Conservation (phyloP, 2,329 filamentous ascomycete species). For the Aureobasidium leucospermi region DNA sequence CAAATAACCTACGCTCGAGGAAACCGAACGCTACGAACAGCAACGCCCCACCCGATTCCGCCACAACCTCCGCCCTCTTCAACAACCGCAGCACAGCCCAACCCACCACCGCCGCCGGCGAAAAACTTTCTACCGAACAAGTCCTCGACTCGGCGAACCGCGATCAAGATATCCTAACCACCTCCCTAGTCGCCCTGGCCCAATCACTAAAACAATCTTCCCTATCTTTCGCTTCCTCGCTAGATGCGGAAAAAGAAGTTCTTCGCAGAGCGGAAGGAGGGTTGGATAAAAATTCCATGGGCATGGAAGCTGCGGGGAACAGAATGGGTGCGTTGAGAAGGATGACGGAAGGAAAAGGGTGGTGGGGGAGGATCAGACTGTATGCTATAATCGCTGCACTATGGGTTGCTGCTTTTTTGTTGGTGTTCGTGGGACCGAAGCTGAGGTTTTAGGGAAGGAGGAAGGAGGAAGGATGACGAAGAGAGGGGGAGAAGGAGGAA, state of each 20-base stretch:
- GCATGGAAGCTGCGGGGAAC: slow-evolving; percentile 68
- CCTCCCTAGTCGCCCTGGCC: slow-evolving; percentile 75
- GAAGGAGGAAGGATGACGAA: background rate
- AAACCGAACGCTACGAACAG: slow-evolving; percentile 6
- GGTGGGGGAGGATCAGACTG: slow-evolving; percentile 69
- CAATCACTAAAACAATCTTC: slow-evolving; percentile 69
- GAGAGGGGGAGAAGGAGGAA: no score
- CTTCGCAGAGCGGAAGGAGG: slow-evolving; percentile 64
- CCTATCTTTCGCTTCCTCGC: slow-evolving; percentile 59
- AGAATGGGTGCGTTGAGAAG: slow-evolving; percentile 68
- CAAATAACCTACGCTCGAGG: slow-evolving; percentile 7
- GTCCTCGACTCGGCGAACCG: background rate
- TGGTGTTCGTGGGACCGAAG: slow-evolving; percentile 85
- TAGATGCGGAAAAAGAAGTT: slow-evolving; percentile 69
- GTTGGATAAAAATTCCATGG: slow-evolving; percentile 66
- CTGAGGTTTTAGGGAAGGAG: slow-evolving; percentile 58
- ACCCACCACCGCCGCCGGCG: slow-evolving; percentile 1
- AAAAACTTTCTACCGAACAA: background rate
- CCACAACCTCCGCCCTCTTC: slow-evolving; percentile 34
- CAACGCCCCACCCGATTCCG: slow-evolving; percentile 18
- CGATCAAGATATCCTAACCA: slow-evolving; percentile 48
- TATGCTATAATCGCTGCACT: slow-evolving; percentile 78
- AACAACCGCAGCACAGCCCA: slow-evolving; percentile 22
- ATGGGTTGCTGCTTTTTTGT: slow-evolving; percentile 66
- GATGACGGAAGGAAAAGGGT: slow-evolving; percentile 84